Percentiles rank a stretch among this genome's conserved stretches.
Evolutionary conservation across 2,329 filamentous ascomycete genomes (phyloP).

Genomic region (Colletotrichum eremochloae): DNA sequence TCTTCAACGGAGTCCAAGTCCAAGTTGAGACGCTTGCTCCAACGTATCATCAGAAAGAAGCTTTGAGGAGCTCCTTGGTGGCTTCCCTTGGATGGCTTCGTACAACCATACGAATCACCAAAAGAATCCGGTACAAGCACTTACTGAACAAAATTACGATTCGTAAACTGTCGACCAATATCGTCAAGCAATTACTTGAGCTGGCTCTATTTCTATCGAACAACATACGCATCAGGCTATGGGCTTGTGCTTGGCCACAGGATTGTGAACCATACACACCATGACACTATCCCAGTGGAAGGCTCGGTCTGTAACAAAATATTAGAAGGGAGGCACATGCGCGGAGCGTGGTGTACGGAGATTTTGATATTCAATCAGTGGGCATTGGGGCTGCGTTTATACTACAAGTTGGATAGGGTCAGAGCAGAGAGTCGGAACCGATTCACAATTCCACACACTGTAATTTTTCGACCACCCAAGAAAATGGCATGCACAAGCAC

Average conservation of each 20-base stretch:
- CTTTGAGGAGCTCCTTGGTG: background rate
- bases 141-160: background rate
- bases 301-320: background rate
- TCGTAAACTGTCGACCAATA: no score
- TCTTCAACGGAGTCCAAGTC: background rate
- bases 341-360: background rate
- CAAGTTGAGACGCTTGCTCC: conserved; percentile 12
- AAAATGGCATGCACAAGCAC: background rate
- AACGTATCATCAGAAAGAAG: conserved; percentile 6
- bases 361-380: background rate
- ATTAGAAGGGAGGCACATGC: background rate
- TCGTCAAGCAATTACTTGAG: background rate
- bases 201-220: background rate
- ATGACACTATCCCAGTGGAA: background rate
- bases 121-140: background rate
- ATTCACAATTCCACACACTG: background rate
- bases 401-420: background rate
- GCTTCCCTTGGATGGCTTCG: background rate
- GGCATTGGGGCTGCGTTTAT: background rate
- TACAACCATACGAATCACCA: background rate
- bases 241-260: background rate
- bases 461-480: background rate
- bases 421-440: background rate
- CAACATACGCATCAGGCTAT: background rate
- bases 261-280: background rate